Evolutionary conservation across 2,329 filamentous ascomycete species (phyloP), one percentile per base, ranked within the genome.

Genomic region (Westerdykella ornata): DNA sequence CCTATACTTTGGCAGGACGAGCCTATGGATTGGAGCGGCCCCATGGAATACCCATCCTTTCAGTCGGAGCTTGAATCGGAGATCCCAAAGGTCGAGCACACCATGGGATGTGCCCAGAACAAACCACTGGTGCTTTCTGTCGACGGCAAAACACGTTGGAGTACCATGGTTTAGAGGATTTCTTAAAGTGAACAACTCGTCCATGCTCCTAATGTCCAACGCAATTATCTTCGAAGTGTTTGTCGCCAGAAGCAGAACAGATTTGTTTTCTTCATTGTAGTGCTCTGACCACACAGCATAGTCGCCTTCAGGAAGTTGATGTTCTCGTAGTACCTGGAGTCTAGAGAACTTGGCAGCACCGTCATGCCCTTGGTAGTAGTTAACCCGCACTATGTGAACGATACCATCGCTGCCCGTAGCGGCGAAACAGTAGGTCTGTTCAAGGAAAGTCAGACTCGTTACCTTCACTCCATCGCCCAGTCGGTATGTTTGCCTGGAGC

Each of bases 111-210:
- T 98, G 28, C 89, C 92, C 0, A 97, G 70, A 1, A 94, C 76
- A 3, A 98, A 72, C 92, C 92, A 98, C 58, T 92, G 88, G 38
- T 85, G 82, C 59, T 82, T 86, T 43, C 80, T 78, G 57, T 96
- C 88, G 22, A 95, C 76, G 56, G 85, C 90, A 66, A 98, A 96
- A 52, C 87, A 92, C 0, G 87, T 96, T 1, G 88, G 87, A 1
- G 83, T 86, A 11, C 92, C 92, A 58, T 98, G 90, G 55, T 94
- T 86, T 2, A 95, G 79, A 0, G 90, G 88, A 43, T 95, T 97
- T 35, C 85, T 79, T 13, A 98, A 72, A 7, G 77, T 78, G 59
- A 87, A 97, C 1, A 95, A 67, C 18, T 88, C 71, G 5, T 77
- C 75, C 90, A 97, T 97, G 13, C 81, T 85, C 40, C 89, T 80